Evolutionary conservation across 352 stramenopile species (phyloP).

Genomic region (Phytophthora citricola): DNA sequence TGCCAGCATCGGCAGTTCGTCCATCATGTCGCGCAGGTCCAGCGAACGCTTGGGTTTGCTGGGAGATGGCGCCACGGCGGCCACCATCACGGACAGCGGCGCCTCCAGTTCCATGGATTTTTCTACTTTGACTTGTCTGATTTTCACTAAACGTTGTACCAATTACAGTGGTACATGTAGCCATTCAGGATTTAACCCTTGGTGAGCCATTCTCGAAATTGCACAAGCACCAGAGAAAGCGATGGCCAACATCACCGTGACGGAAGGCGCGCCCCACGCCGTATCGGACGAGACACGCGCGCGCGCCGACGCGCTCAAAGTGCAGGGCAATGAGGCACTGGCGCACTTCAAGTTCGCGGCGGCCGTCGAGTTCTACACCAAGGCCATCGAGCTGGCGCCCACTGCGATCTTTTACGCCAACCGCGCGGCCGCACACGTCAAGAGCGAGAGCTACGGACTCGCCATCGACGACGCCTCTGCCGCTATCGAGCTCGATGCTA

Average conservation of each 20-base stretch:
- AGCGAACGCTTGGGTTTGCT: slow-evolving; percentile 38
- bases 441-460: slow-evolving; percentile 98
- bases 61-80: slow-evolving; percentile 3
- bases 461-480: slow-evolving; percentile 97
- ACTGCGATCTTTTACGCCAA: slow-evolving; percentile 96
- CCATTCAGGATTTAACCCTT: no score
- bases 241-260: slow-evolving; percentile 56
- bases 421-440: slow-evolving; percentile 96
- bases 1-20: slow-evolving; percentile 64
- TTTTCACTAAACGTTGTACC: background rate
- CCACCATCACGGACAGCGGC: slow-evolving; percentile 31
- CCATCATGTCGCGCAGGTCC: slow-evolving; percentile 63
- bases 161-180: no score
- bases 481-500: slow-evolving; percentile 94
- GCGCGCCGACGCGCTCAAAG: slow-evolving; percentile 83
- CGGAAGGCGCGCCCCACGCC: slow-evolving; percentile 56
- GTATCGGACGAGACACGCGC: slow-evolving; percentile 66
- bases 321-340: slow-evolving; percentile 86
- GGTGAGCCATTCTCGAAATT: background rate
- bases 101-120: slow-evolving; percentile 33
- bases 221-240: slow-evolving; percentile 15
- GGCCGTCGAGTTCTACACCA: slow-evolving; percentile 90
- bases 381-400: slow-evolving; percentile 87
- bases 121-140: slow-evolving; percentile 16
- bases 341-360: slow-evolving; percentile 80